Conservation (phyloP, 2,329 filamentous ascomycete species). For the Beauveria medogensis region DNA sequence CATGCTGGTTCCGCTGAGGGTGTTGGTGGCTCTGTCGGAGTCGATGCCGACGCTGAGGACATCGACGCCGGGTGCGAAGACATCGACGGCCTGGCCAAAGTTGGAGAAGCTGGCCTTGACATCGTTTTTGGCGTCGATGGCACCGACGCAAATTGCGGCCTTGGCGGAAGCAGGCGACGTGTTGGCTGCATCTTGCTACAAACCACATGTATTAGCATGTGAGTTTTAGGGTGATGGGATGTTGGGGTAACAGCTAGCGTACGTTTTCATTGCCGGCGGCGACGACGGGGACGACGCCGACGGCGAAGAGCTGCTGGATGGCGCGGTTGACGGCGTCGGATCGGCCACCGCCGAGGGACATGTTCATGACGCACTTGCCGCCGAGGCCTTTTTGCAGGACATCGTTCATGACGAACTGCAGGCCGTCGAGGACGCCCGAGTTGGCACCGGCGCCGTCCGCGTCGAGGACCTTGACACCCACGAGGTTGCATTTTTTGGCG, state of each 20-base stretch:
- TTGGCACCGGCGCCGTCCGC: conserved; percentile 28
- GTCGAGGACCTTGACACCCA: conserved; percentile 45
- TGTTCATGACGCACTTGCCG: conserved; percentile 55
- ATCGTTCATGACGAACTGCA: conserved; percentile 47
- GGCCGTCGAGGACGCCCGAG: conserved; percentile 45
- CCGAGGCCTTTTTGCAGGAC: conserved; percentile 30
- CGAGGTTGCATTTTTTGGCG: conserved; percentile 43
- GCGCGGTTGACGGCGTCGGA: conserved; percentile 48
- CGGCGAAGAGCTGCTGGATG: conserved; percentile 38
- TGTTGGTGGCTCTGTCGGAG: conserved; percentile 35
- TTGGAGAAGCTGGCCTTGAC: conserved; percentile 47
- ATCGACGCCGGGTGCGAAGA: conserved; percentile 49
- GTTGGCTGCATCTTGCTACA: conserved; percentile 37
- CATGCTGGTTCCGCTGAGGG: conserved; percentile 52
- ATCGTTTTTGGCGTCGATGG: conserved; percentile 45
- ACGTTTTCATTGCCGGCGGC: conserved; percentile 51
- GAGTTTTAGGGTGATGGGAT: background rate
- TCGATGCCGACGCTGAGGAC: conserved; percentile 45
- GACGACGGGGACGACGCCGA: conserved; percentile 49
- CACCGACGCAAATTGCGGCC: conserved; percentile 52
- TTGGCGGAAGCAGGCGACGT: conserved; percentile 47
- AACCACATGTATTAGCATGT: background rate
- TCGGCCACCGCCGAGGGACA: conserved; percentile 48
- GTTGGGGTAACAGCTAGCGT: conserved; percentile 11
- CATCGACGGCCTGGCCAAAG: conserved; percentile 44